These are phyloP conservation scores for Proliferodiscus dingleyae DNA, from an alignment of 2,329 filamentous ascomycete genomes.

Conservation along the genomic window DNA sequence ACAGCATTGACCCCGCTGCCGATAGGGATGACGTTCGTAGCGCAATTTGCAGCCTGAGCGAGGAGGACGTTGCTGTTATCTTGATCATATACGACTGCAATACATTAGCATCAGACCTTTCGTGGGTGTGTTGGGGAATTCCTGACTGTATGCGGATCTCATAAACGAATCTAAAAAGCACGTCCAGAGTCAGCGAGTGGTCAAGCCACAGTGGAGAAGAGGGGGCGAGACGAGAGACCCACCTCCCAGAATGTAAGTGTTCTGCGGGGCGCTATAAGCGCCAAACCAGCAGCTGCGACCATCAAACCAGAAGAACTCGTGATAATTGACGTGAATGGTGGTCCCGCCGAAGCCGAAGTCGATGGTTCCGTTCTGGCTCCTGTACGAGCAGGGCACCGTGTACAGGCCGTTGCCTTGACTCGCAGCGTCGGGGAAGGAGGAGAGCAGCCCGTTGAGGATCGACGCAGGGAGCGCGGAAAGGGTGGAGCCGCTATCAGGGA, in stretches of 20 bases:
- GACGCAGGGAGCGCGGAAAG: slow-evolving; percentile 11
- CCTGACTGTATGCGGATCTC: slow-evolving; percentile 12
- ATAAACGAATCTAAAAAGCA: slow-evolving; percentile 12
- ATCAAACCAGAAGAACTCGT: slow-evolving; percentile 16
- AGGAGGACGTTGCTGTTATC: slow-evolving; percentile 18
- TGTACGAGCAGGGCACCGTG: slow-evolving; percentile 10
- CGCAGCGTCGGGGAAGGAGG: slow-evolving; percentile 12
- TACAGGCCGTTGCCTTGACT: slow-evolving; percentile 9
- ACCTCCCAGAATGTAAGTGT: slow-evolving; percentile 7
- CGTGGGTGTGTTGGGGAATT: too few species aligned
- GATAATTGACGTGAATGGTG: slow-evolving; percentile 14
- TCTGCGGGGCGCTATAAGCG: background rate
- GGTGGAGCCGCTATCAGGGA: slow-evolving; percentile 16
- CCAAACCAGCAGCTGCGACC: slow-evolving; percentile 9
- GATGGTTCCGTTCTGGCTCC: slow-evolving; percentile 6
- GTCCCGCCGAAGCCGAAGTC: slow-evolving; percentile 16
- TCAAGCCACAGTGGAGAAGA: background rate
- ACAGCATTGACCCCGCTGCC: slow-evolving; percentile 15
- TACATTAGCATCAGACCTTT: background rate
- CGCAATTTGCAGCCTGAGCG: slow-evolving; percentile 16
- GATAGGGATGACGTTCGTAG: slow-evolving; percentile 15
- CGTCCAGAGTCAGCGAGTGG: background rate
- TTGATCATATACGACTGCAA: slow-evolving; percentile 19
- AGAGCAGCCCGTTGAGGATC: slow-evolving; percentile 8
- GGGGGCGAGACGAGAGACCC: background rate